These are phyloP conservation scores for Dendrobium huoshanense DNA, from an alignment of 106 monocot genomes.

Conservation along the genomic window DNA sequence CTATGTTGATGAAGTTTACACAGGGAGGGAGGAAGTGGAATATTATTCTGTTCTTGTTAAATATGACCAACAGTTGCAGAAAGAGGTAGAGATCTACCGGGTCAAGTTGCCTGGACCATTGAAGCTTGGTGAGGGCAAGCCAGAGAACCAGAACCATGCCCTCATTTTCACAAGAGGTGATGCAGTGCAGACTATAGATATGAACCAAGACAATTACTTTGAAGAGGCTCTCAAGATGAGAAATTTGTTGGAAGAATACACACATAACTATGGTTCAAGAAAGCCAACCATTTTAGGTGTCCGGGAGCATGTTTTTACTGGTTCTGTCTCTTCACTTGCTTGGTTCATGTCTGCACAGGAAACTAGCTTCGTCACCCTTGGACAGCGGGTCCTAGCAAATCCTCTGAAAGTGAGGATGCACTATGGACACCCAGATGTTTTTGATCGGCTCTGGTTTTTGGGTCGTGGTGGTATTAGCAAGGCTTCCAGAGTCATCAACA, in stretches of 20 bases:
- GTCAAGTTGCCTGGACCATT: slow-evolving; percentile 68
- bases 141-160: slow-evolving; percentile 93
- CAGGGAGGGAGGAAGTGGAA: slow-evolving; percentile 43
- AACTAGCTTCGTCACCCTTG: slow-evolving; percentile 93
- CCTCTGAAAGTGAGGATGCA: slow-evolving; percentile 95
- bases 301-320: slow-evolving; percentile 83
- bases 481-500: slow-evolving; percentile 83
- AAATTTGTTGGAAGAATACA: slow-evolving; percentile 81
- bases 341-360: slow-evolving; percentile 98
- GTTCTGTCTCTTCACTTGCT: slow-evolving; percentile 88
- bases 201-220: slow-evolving; percentile 99
- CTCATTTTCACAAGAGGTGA: slow-evolving; percentile 92
- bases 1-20: slow-evolving; percentile 77
- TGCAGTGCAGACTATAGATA: slow-evolving; percentile 93
- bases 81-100: slow-evolving; percentile 86
- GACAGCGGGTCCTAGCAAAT: slow-evolving; percentile 84
- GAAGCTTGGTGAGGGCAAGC: slow-evolving; percentile 96
- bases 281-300: slow-evolving; percentile 89
- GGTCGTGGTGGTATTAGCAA: slow-evolving; percentile 81
- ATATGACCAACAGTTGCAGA: slow-evolving; percentile 67
- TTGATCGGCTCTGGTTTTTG: slow-evolving; percentile 80
- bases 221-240: slow-evolving; percentile 96
- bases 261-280: slow-evolving; percentile 46
- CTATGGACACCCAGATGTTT: slow-evolving; percentile 95
- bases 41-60: slow-evolving; percentile 93